Conservation (phyloP, 495 filamentous ascomycete species). For the Hypoxylon cercidicola region DNA sequence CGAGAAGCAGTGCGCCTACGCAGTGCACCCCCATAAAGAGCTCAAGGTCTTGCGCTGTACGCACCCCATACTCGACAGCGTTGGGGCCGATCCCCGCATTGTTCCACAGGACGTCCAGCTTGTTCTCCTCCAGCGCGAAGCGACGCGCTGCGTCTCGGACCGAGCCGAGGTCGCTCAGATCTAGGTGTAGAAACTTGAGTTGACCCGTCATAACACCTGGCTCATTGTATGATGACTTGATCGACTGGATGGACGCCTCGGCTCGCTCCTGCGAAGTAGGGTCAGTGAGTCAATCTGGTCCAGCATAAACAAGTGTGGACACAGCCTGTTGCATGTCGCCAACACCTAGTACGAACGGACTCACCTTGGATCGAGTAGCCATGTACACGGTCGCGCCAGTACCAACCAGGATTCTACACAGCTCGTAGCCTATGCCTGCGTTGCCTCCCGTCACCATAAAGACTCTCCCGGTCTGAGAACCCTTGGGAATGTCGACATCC, state of each 20-base stretch:
- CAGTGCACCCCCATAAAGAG: slow-evolving; percentile 47
- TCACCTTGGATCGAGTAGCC: slow-evolving; percentile 44
- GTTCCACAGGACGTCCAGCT: slow-evolving; percentile 65
- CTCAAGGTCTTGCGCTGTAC: slow-evolving; percentile 48
- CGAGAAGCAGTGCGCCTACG: slow-evolving; percentile 49
- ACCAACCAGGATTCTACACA: slow-evolving; percentile 50
- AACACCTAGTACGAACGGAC: not conserved
- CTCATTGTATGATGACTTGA: slow-evolving; percentile 42
- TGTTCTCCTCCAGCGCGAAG: slow-evolving; percentile 52
- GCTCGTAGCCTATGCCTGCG: slow-evolving; percentile 54
- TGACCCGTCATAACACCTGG: slow-evolving; percentile 21
- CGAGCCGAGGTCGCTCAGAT: slow-evolving; percentile 59
- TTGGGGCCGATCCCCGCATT: slow-evolving; percentile 60
- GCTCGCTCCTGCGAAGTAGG: slow-evolving; percentile 37
- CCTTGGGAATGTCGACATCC: slow-evolving; percentile 18
- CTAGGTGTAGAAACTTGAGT: slow-evolving; percentile 50
- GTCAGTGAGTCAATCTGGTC: slow-evolving; percentile 2
- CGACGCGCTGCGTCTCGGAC: slow-evolving; percentile 54
- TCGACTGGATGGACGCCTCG: slow-evolving; percentile 36
- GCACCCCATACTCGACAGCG: slow-evolving; percentile 29
- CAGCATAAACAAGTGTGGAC: slow-evolving; percentile 1
- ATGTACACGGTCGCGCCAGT: slow-evolving; percentile 51
- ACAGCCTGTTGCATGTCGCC: slow-evolving; percentile 7
- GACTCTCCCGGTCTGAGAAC: slow-evolving; percentile 49
- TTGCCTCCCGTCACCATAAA: slow-evolving; percentile 54